Evolutionary conservation across 1,284 basidiomycete genomes (phyloP).

Genomic region (Pyrrhoderma noxium): DNA sequence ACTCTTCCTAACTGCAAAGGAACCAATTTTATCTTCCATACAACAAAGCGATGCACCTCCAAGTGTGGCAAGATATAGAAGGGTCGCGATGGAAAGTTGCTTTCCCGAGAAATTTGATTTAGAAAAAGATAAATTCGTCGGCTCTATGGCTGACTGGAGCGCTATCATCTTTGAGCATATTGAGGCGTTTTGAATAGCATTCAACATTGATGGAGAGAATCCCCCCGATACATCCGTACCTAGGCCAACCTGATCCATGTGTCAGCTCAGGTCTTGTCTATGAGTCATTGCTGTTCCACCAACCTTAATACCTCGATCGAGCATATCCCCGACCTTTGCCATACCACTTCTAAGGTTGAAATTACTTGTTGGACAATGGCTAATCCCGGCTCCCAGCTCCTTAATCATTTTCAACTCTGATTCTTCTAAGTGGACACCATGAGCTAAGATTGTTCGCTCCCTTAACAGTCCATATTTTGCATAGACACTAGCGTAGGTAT

Average conservation of each 20-base stretch:
- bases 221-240: constrained; percentile 94
- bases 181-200: constrained; percentile 76
- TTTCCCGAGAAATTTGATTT: constrained; percentile 43
- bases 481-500: constrained; percentile 75
- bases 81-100: constrained; percentile 67
- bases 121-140: constrained; percentile 17
- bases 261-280: background rate
- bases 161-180: constrained; percentile 74
- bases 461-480: constrained; percentile 73
- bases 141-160: constrained; percentile 29
- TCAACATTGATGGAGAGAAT: constrained; percentile 77
- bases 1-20: constrained; percentile 73
- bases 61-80: constrained; percentile 86
- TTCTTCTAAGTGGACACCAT: constrained; percentile 77
- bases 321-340: constrained; percentile 69
- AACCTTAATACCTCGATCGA: constrained; percentile 84
- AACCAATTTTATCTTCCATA: constrained; percentile 67
- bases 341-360: constrained; percentile 84
- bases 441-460: constrained; percentile 81
- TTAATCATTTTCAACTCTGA: constrained; percentile 73
- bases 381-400: constrained; percentile 64
- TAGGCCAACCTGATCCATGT: constrained; percentile 59
- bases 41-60: constrained; percentile 86
- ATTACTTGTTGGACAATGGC: constrained; percentile 92
- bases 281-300: constrained; percentile 14